Conservation (phyloP, 2,329 filamentous ascomycete genomes). For the Pestalotiopsis sp. region DNA sequence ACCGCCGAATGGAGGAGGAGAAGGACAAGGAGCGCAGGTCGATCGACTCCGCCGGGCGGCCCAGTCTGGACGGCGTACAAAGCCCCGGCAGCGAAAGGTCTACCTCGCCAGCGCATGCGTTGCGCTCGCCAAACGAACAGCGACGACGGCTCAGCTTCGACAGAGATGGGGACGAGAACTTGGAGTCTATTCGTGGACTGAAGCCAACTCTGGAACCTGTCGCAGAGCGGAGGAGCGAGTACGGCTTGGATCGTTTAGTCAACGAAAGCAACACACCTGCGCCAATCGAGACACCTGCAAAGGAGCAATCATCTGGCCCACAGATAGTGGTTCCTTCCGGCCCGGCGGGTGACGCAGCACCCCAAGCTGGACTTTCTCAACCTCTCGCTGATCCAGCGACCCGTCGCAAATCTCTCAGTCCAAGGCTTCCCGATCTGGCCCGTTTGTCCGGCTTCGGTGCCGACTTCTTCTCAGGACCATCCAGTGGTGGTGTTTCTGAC, state of each 20-base stretch:
- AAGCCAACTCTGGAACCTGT: slow-evolving; percentile 52
- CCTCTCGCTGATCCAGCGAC: slow-evolving; percentile 14
- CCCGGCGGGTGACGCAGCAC: neutral
- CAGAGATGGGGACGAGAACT: slow-evolving; percentile 35
- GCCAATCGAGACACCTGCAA: neutral
- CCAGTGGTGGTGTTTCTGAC: neutral
- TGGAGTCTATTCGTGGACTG: slow-evolving; percentile 35
- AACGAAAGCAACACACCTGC: slow-evolving; percentile 10
- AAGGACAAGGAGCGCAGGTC: slow-evolving; percentile 55
- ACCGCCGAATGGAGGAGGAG: slow-evolving; percentile 70
- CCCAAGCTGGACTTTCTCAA: neutral
- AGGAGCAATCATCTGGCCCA: neutral
- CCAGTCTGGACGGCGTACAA: slow-evolving; percentile 54
- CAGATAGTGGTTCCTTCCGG: slow-evolving; percentile 8
- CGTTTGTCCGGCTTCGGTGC: slow-evolving; percentile 62
- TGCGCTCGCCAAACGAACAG: slow-evolving; percentile 23
- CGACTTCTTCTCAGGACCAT: slow-evolving; percentile 50
- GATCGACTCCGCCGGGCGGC: slow-evolving; percentile 52
- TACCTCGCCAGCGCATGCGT: slow-evolving; percentile 13
- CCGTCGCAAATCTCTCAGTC: slow-evolving; percentile 47
- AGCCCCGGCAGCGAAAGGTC: slow-evolving; percentile 23
- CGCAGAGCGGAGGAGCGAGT: slow-evolving; percentile 59
- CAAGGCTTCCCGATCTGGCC: slow-evolving; percentile 56
- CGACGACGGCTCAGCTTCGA: slow-evolving; percentile 25
- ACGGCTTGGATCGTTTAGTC: slow-evolving; percentile 49